phyloP scores from a whole-genome alignment of 352 stramenopile genomes.

The Blastocystis sp. region DNA sequence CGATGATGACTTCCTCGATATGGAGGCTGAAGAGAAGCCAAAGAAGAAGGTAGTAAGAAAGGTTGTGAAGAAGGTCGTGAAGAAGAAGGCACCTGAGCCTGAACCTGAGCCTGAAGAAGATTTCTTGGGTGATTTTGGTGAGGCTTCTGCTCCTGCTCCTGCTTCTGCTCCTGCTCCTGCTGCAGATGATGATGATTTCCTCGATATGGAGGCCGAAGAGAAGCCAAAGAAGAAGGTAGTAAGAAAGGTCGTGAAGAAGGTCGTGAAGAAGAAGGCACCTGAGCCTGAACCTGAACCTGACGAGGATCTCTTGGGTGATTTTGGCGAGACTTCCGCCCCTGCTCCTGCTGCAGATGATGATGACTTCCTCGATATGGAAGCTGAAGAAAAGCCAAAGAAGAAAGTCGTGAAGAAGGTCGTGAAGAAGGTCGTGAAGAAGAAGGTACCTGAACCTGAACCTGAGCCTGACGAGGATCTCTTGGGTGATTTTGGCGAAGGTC shows the following conservation, averaged over 20 bases:
- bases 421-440: slow-evolving; percentile 62
- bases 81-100: slow-evolving; percentile 49
- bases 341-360: neutral
- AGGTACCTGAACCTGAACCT: slow-evolving; percentile 49
- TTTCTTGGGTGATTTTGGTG: neutral
- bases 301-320: neutral
- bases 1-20: slow-evolving; percentile 15
- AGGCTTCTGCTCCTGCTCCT: neutral
- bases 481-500: neutral
- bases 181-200: neutral
- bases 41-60: slow-evolving; percentile 44
- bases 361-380: neutral
- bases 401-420: slow-evolving; percentile 52
- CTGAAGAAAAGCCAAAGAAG: slow-evolving; percentile 46
- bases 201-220: slow-evolving; percentile 8
- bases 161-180: neutral
- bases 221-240: slow-evolving; percentile 58
- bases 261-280: slow-evolving; percentile 56
- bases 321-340: neutral
- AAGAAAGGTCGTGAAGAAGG: slow-evolving; percentile 47
- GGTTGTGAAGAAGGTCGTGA: slow-evolving; percentile 40
- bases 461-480: slow-evolving; percentile 51
- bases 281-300: neutral
- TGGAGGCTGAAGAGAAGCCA: slow-evolving; percentile 1
- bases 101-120: slow-evolving; percentile 27